Conservation (phyloP, 202 grass and related monocot genomes). For the Setaria italica region DNA sequence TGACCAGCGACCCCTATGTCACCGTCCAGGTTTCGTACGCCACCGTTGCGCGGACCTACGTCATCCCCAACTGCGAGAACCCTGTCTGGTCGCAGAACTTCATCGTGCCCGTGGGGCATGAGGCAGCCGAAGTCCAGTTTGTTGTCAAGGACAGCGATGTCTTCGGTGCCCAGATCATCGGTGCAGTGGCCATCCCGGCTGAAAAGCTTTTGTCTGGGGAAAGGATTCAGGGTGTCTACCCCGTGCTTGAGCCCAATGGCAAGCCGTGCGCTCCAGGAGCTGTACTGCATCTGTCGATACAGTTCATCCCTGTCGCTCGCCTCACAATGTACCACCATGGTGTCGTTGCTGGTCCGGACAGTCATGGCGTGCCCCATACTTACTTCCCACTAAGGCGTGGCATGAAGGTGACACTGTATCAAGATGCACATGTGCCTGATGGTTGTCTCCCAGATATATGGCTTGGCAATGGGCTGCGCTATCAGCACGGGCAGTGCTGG, state of each 20-base stretch:
- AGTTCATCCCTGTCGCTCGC: constrained; percentile 61
- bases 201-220: constrained; percentile 61
- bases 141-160: constrained; percentile 87
- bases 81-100: constrained; percentile 85
- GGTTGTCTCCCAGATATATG: constrained; percentile 68
- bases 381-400: constrained; percentile 74
- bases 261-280: constrained; percentile 66
- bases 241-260: constrained; percentile 64
- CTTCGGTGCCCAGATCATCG: constrained; percentile 76
- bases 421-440: constrained; percentile 85
- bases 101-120: constrained; percentile 72
- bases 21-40: constrained; percentile 63
- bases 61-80: constrained; percentile 69
- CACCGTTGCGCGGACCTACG: constrained; percentile 74
- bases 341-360: constrained; percentile 49
- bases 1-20: constrained; percentile 95
- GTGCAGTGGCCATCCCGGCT: constrained; percentile 56
- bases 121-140: constrained; percentile 69
- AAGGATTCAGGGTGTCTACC: constrained; percentile 58
- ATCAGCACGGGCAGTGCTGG: constrained; percentile 83
- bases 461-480: constrained; percentile 62
- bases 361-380: constrained; percentile 74
- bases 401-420: constrained; percentile 76
- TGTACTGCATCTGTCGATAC: constrained; percentile 65
- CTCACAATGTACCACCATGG: constrained; percentile 76